Percentiles rank a stretch among this genome's conserved stretches.
These are phyloP conservation scores for Sugiyamaella americana DNA, from an alignment of 805 yeast species.

Conservation along the genomic window DNA sequence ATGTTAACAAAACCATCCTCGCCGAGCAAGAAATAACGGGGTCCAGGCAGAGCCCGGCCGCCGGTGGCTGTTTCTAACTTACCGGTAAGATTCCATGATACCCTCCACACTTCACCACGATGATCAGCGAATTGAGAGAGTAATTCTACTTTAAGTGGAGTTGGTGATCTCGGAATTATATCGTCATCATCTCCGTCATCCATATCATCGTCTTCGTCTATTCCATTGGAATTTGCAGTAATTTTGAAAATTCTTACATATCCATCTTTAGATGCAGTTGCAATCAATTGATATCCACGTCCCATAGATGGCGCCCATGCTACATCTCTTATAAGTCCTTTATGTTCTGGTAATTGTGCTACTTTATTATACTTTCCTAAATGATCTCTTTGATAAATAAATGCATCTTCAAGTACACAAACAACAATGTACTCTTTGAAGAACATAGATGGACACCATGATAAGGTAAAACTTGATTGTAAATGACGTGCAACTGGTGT, in stretches of 20 bases:
- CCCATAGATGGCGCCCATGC: conserved; percentile 98
- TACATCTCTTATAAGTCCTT: conserved; percentile 79
- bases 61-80: neutral
- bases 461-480: conserved; percentile 77
- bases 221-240: conserved; percentile 34
- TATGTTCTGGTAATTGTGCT: conserved; percentile 72
- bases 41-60: neutral
- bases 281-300: conserved; percentile 75
- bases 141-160: conserved; percentile 44
- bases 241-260: conserved; percentile 78
- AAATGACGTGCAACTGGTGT: conserved; percentile 72
- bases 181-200: conserved; percentile 15
- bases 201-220: conserved; percentile 13
- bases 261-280: conserved; percentile 96
- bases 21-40: neutral
- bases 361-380: conserved; percentile 40
- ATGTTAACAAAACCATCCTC: neutral
- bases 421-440: conserved; percentile 75
- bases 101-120: conserved; percentile 90
- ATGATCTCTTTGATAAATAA: conserved; percentile 56
- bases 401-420: conserved; percentile 81
- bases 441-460: conserved; percentile 88
- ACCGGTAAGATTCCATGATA: conserved; percentile 91
- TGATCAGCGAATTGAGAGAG: conserved; percentile 70
- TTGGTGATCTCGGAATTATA: conserved; percentile 11